Evolutionary conservation across 768 basidiomycete genomes (phyloP).

Genomic region (Leucocoprinus sp.): DNA sequence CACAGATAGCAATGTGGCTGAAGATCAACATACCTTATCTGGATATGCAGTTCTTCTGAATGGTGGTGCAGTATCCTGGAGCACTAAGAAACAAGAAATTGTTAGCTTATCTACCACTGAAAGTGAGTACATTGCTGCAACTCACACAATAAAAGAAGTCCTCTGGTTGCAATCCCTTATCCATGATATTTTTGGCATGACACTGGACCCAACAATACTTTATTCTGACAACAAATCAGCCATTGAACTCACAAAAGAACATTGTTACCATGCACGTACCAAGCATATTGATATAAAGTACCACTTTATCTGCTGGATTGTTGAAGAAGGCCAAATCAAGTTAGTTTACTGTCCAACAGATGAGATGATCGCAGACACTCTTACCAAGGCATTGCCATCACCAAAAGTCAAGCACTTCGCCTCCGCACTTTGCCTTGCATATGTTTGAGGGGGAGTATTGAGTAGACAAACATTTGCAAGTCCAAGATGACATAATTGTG

Average conservation of each 20-base stretch:
- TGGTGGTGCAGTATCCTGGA: conserved; percentile 32
- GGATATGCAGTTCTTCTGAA: conserved; percentile 24
- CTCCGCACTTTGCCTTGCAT: background rate
- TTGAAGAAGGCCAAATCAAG: conserved; percentile 13
- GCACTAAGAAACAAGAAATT: conserved; percentile 20
- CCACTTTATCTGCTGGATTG: conserved; percentile 21
- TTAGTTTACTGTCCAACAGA: conserved; percentile 13
- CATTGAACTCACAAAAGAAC: conserved; percentile 17
- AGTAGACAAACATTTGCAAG: too few relatives aligned
- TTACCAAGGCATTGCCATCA: conserved; percentile 13
- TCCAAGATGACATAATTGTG: too few relatives aligned
- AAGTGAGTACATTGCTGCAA: conserved; percentile 29
- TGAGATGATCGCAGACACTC: conserved; percentile 14
- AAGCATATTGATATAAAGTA: conserved; percentile 32
- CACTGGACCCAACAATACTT: conserved; percentile 1
- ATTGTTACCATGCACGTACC: conserved; percentile 21
- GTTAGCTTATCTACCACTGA: conserved; percentile 31
- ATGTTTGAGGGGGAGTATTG: too few relatives aligned
- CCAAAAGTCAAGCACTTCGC: background rate
- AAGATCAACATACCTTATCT: conserved; percentile 9
- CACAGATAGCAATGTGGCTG: conserved; percentile 8
- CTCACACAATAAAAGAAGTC: conserved; percentile 20
- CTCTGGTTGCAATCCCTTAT: conserved; percentile 17
- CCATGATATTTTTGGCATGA: background rate
- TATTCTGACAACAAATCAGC: conserved; percentile 20